These are phyloP conservation scores for Nakazawaea peltata DNA, from an alignment of 805 yeast genomes.

Conservation along the genomic window DNA sequence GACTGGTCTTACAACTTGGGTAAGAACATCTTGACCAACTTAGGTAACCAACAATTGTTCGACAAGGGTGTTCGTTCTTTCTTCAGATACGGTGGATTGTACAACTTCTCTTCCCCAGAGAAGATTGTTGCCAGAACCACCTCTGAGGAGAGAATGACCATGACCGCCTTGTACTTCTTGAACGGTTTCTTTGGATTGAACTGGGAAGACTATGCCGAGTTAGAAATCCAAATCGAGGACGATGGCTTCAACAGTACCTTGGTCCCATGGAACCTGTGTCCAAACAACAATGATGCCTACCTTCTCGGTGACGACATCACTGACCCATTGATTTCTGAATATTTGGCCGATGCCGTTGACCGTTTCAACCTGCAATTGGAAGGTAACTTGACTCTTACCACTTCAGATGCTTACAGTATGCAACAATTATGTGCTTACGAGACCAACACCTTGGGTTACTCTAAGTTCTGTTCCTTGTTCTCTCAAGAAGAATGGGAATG, in stretches of 20 bases:
- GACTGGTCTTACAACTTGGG: slow-evolving; percentile 12
- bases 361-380: slow-evolving; percentile 12
- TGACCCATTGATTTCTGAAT: slow-evolving; percentile 1
- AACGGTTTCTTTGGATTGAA: slow-evolving; percentile 38
- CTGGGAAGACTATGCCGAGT: slow-evolving; percentile 13
- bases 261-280: slow-evolving; percentile 12
- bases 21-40: slow-evolving; percentile 11
- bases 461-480: slow-evolving; percentile 31
- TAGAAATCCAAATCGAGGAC: slow-evolving; percentile 12
- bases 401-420: slow-evolving; percentile 22
- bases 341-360: slow-evolving; percentile 1
- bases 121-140: slow-evolving; percentile 22
- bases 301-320: slow-evolving; percentile 16
- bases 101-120: slow-evolving; percentile 8
- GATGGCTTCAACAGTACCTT: slow-evolving; percentile 12
- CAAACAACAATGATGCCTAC: slow-evolving; percentile 14
- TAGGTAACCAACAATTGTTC: slow-evolving; percentile 16
- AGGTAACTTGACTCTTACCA: slow-evolving; percentile 18
- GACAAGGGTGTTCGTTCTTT: slow-evolving; percentile 14
- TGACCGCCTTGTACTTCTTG: slow-evolving; percentile 38
- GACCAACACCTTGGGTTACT: slow-evolving; percentile 29
- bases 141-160: slow-evolving; percentile 38
- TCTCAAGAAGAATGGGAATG: slow-evolving; percentile 28
- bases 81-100: slow-evolving; percentile 14
- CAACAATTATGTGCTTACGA: slow-evolving; percentile 34